Evolutionary conservation across 176 grass and related monocot species (phyloP), one percentile per base, ranked within the genome.

Genomic region (Neostapfia colusana): DNA sequence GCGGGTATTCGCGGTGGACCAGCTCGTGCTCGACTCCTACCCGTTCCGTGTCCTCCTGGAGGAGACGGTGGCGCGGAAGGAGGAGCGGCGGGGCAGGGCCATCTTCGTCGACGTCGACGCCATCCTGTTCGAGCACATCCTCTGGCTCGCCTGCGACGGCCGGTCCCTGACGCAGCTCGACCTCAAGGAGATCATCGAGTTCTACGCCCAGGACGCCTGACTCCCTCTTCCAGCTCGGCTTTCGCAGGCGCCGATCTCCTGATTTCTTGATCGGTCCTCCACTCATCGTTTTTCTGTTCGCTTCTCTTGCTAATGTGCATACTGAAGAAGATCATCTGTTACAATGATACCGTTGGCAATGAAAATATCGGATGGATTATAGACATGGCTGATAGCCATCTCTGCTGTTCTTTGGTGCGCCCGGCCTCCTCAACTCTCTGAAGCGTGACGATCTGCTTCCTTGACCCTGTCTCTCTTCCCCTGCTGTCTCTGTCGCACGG

Each of bases 111-210:
- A 97, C 57, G 87, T 90, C 10, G 93, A 97, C 81, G 82, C 84
- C 75, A 97, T 97, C 81, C 85, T 92, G 25, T 97, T 97, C 85
- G 93, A 97, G 87, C 93, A 97, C 79, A 84, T 92, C 27, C 93
- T 97, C 56, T 97, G 93, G 93, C 77, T 97, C 71, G 90, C 80
- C 27, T 76, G 83, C 83, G 77, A 92, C 44, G 93, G 85, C 20
- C 84, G 76, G 9, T 92, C 87, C 63, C 80, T 78, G 55, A 88
- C 92, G 18, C 75, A 66, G 66, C 83, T 85, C 72, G 91, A 99
- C 70, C 87, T 99, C 80, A 90, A 84, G 83, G 95, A 99, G 81
- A 99, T 99, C 81, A 90, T 99, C 59, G 95, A 99, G 39, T 99
- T 99, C 76, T 99, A 99, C 79, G 83, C 95, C 26, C 89, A 86